Evolutionary conservation across 305 asterid genomes (phyloP).

Genomic region (Ruellia speciosa): DNA sequence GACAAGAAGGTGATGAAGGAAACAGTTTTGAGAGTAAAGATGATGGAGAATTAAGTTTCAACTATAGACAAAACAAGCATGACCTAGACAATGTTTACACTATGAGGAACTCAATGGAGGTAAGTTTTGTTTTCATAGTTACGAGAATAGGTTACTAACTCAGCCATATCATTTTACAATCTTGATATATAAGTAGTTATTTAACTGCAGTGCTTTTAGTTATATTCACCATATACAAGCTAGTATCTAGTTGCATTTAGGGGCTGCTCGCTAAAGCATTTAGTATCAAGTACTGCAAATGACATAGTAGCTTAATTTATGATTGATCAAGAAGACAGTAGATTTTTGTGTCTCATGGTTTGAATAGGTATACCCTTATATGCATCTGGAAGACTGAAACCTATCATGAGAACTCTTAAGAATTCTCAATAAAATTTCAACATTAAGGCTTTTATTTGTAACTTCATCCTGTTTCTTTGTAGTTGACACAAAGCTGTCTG

Average conservation of each 20-base stretch:
- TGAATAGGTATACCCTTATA: background rate
- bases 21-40: constrained; percentile 44
- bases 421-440: background rate
- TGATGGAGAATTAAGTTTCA: constrained; percentile 74
- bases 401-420: constrained; percentile 5
- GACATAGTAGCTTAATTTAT: constrained; percentile 2
- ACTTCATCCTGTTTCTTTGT: background rate
- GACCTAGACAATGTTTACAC: constrained; percentile 43
- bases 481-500: background rate
- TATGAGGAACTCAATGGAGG: constrained; percentile 67
- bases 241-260: background rate
- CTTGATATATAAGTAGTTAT: background rate
- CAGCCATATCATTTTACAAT: background rate
- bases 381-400: constrained; percentile 8
- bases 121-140: constrained; percentile 26
- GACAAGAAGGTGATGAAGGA: constrained; percentile 43
- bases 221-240: background rate
- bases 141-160: constrained; percentile 3
- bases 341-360: background rate
- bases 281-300: background rate
- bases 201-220: background rate
- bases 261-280: constrained; percentile 4
- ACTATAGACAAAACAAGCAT: constrained; percentile 46
- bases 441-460: background rate
- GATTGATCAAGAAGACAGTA: background rate